Conservation (phyloP, 768 basidiomycete genomes). For the Kwoniella botswanensis region DNA sequence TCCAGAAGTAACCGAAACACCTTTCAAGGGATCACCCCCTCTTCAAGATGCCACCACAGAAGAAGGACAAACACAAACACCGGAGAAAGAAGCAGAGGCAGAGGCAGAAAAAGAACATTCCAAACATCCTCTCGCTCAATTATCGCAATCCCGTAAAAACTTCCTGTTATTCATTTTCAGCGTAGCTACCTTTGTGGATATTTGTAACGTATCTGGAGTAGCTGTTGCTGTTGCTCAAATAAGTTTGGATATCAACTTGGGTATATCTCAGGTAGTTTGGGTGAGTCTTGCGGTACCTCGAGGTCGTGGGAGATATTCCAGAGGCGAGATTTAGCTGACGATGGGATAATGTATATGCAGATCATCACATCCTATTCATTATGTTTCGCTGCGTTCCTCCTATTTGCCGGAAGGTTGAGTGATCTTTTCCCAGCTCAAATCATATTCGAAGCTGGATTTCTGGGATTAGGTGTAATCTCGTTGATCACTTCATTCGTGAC, state of each 20-base stretch:
- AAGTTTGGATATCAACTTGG: slow-evolving; percentile 32
- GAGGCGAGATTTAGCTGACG: too few relatives aligned
- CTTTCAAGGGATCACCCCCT: too few relatives aligned
- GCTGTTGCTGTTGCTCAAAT: slow-evolving; percentile 46
- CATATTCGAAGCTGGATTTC: slow-evolving; percentile 61
- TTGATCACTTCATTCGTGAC: slow-evolving; percentile 62
- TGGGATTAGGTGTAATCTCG: slow-evolving; percentile 61
- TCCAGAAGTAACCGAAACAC: too few relatives aligned
- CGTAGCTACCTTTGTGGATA: slow-evolving; percentile 31
- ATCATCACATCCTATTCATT: slow-evolving; percentile 47
- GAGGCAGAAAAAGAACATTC: not conserved
- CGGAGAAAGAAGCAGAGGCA: too few relatives aligned
- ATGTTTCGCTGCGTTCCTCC: slow-evolving; percentile 43
- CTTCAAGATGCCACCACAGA: too few relatives aligned
- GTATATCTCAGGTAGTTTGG: slow-evolving; percentile 38
- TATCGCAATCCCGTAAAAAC: slow-evolving; percentile 19
- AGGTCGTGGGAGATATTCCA: too few relatives aligned
- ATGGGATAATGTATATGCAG: not conserved
- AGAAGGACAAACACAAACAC: too few relatives aligned
- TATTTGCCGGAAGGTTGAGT: slow-evolving; percentile 50
- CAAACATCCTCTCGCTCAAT: slow-evolving; percentile 20
- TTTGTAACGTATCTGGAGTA: slow-evolving; percentile 58
- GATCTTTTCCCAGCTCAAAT: slow-evolving; percentile 57
- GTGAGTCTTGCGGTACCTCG: too few relatives aligned
- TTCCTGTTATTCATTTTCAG: slow-evolving; percentile 29